These are phyloP conservation scores for Fusarium solani-melongenae DNA, from an alignment of 2,329 filamentous ascomycete species.

Conservation along the genomic window DNA sequence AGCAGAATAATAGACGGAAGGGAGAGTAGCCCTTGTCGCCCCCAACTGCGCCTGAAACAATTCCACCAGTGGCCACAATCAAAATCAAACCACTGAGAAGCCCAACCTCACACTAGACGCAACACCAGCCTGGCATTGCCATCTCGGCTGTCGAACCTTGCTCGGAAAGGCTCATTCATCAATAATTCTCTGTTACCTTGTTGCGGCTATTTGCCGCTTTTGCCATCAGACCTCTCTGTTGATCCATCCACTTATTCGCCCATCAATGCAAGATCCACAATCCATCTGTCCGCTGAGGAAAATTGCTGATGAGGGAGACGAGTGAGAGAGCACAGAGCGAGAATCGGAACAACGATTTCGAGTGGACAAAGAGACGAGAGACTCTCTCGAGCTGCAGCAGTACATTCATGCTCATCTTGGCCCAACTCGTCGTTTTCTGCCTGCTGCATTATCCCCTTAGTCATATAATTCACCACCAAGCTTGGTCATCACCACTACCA, in stretches of 20 bases:
- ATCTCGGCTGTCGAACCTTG: conserved; percentile 18
- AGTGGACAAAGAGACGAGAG: neutral
- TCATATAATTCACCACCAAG: conserved; percentile 3
- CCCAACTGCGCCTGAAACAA: conserved; percentile 37
- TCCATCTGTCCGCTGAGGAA: conserved; percentile 25
- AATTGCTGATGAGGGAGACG: conserved; percentile 19
- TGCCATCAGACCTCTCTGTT: conserved; percentile 12
- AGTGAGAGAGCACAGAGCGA: conserved; percentile 8
- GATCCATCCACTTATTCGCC: neutral
- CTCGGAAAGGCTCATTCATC: neutral
- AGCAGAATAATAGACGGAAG: conserved; percentile 20
- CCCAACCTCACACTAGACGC: conserved; percentile 21
- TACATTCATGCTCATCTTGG: conserved; percentile 5
- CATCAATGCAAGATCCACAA: conserved; percentile 18
- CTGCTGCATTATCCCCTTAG: conserved; percentile 1
- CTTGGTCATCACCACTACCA: neutral
- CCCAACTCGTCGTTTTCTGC: neutral
- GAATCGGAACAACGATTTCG: conserved; percentile 17
- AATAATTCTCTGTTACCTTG: neutral
- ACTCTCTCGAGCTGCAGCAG: neutral
- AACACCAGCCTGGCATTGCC: conserved; percentile 21
- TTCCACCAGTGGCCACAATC: conserved; percentile 31
- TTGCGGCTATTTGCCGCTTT: neutral
- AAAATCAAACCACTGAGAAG: conserved; percentile 35
- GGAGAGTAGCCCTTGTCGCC: conserved; percentile 37